Percentiles rank a stretch among this genome's conserved stretches.
These are phyloP conservation scores for Fusarium multiceps DNA, from an alignment of 2,329 filamentous ascomycete species.

Conservation along the genomic window DNA sequence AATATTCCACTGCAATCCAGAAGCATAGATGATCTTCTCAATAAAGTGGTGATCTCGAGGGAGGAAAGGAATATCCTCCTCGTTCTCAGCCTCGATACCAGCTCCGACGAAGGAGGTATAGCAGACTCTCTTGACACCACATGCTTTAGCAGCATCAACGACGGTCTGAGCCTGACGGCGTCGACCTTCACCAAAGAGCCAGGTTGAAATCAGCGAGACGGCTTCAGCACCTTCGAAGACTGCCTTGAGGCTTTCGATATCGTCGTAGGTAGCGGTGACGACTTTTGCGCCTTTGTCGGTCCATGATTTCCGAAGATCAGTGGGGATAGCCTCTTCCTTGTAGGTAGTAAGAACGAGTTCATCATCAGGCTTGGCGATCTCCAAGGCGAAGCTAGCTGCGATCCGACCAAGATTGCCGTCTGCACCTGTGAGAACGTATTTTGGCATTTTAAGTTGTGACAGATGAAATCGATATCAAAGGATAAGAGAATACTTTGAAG, in stretches of 20 bases:
- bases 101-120: slow-evolving; percentile 43
- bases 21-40: slow-evolving; percentile 38
- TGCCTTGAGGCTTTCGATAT: slow-evolving; percentile 37
- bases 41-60: slow-evolving; percentile 43
- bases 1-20: slow-evolving; percentile 39
- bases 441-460: slow-evolving; percentile 30
- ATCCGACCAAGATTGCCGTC: slow-evolving; percentile 42
- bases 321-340: slow-evolving; percentile 35
- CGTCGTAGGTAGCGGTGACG: slow-evolving; percentile 37
- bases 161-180: slow-evolving; percentile 37
- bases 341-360: slow-evolving; percentile 42
- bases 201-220: slow-evolving; percentile 42
- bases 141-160: slow-evolving; percentile 40
- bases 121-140: slow-evolving; percentile 39
- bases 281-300: slow-evolving; percentile 39
- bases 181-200: slow-evolving; percentile 41
- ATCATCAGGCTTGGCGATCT: slow-evolving; percentile 39
- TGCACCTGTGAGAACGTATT: slow-evolving; percentile 43
- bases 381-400: slow-evolving; percentile 37
- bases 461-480: background rate
- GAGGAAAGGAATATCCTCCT: slow-evolving; percentile 43
- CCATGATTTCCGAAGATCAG: slow-evolving; percentile 31
- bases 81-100: slow-evolving; percentile 40
- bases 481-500: background rate
- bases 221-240: slow-evolving; percentile 43